These are phyloP conservation scores for Teunomyces barrocoloradensis DNA, from an alignment of 805 yeast species.

Conservation along the genomic window DNA sequence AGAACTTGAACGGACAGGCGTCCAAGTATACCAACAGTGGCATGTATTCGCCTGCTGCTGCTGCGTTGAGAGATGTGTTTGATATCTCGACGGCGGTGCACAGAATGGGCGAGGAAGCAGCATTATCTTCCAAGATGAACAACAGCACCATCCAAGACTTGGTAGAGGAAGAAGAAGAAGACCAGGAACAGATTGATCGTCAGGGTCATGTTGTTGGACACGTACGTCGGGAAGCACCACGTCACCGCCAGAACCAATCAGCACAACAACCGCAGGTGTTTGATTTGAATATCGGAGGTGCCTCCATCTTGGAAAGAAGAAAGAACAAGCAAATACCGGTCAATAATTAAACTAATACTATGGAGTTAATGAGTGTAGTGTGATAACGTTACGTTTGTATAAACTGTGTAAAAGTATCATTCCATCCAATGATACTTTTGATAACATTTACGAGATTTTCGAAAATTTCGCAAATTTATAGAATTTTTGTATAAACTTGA, in stretches of 20 bases:
- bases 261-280: conserved; percentile 20
- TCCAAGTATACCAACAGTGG: conserved; percentile 22
- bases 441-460: too few relatives aligned
- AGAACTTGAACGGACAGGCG: conserved; percentile 15
- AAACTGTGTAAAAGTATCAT: too few relatives aligned
- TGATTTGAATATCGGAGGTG: conserved; percentile 50
- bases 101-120: conserved; percentile 68
- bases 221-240: conserved; percentile 10
- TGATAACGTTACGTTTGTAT: too few relatives aligned
- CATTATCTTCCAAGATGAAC: conserved; percentile 22
- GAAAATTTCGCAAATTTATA: too few relatives aligned
- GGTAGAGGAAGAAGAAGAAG: conserved; percentile 41
- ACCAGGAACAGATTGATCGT: conserved; percentile 12
- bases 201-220: conserved; percentile 11
- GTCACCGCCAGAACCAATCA: conserved; percentile 5
- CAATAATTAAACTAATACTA: conserved; percentile 1
- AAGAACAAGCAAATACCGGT: conserved; percentile 18
- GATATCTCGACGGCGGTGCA: conserved; percentile 85
- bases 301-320: conserved; percentile 50
- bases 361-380: too few relatives aligned
- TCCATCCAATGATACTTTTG: too few relatives aligned
- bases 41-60: conserved; percentile 68
- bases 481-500: too few relatives aligned
- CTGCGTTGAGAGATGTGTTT: conserved; percentile 80
- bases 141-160: conserved; percentile 21